Conservation (phyloP, 352 stramenopile genomes). For the Phytopythium aichiense region DNA sequence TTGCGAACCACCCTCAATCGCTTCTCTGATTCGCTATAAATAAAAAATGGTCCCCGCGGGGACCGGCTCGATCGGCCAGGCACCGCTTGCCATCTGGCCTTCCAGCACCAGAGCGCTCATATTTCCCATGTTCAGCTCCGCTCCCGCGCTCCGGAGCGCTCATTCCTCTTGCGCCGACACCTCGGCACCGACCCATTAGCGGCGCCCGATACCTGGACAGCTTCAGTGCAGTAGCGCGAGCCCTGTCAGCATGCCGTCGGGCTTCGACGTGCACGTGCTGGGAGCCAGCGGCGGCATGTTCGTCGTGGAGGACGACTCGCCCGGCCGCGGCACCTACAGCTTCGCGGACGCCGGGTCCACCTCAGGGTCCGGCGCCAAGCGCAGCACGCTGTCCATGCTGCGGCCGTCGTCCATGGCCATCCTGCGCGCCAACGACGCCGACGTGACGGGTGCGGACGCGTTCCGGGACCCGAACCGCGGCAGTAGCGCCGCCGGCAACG, state of each 20-base stretch:
- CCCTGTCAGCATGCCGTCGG: slow-evolving; percentile 3
- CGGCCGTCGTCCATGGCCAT: slow-evolving; percentile 35
- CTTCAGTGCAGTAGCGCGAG: too few species aligned
- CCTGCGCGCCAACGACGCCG: slow-evolving; percentile 13
- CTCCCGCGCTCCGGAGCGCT: neutral
- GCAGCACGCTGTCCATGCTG: slow-evolving; percentile 18
- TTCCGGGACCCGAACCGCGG: neutral
- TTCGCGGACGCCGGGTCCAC: slow-evolving; percentile 4
- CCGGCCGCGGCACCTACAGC: neutral
- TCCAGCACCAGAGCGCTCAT: neutral
- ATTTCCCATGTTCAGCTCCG: neutral
- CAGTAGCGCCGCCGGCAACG: neutral
- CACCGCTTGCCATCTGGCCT: neutral
- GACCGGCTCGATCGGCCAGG: neutral
- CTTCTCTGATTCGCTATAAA: neutral
- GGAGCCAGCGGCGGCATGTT: slow-evolving; percentile 32
- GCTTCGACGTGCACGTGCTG: slow-evolving; percentile 13
- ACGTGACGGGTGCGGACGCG: slow-evolving; percentile 6
- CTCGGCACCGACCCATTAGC: neutral
- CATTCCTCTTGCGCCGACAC: neutral
- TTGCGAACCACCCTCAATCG: neutral
- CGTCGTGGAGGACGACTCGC: slow-evolving; percentile 12
- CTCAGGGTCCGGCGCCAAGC: slow-evolving; percentile 3
- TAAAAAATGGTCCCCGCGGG: neutral
- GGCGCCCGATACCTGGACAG: neutral